These are phyloP conservation scores for Tylopilus plumbeoviolaceoides DNA, from an alignment of 768 basidiomycete species.

Conservation along the genomic window DNA sequence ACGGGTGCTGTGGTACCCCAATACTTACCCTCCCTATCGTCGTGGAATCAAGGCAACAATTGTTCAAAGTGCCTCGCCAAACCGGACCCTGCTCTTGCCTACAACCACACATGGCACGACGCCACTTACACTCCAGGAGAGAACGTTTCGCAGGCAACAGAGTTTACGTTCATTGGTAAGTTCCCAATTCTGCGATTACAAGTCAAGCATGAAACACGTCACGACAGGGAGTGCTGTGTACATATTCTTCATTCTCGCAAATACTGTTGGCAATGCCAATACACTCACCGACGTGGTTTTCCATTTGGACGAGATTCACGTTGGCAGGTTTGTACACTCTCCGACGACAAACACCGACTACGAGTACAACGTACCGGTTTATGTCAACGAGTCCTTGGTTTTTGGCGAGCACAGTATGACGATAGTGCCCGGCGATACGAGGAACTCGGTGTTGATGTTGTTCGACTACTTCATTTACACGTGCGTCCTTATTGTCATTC, in stretches of 20 bases:
- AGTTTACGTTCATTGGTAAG: too few relatives aligned
- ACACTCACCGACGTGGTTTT: constrained; percentile 7
- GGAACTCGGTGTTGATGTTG: constrained; percentile 2
- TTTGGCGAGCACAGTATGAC: constrained; percentile 7
- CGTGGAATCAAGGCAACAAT: too few relatives aligned
- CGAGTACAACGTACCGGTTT: constrained; percentile 16
- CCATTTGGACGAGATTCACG: not conserved
- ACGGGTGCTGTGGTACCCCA: constrained; percentile 3
- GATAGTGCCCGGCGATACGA: constrained; percentile 3
- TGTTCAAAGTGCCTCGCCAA: too few relatives aligned
- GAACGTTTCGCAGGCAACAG: too few relatives aligned
- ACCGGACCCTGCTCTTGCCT: too few relatives aligned
- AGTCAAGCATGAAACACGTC: too few relatives aligned
- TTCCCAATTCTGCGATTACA: too few relatives aligned
- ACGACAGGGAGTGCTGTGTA: constrained; percentile 16
- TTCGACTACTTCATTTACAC: constrained; percentile 21
- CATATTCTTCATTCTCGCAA: constrained; percentile 18
- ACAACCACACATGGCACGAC: too few relatives aligned
- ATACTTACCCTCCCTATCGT: constrained; percentile 6
- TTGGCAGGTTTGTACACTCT: not conserved
- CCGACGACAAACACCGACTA: not conserved
- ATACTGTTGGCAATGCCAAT: not conserved
- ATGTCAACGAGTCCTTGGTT: constrained; percentile 3
- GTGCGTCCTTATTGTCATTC: not conserved
- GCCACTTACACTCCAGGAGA: too few relatives aligned